A percentile compares a stretch with the other conserved stretches of the same genome.
Conservation (phyloP, 202 grass and related monocot species). For the Schoenoplectus triqueter region DNA sequence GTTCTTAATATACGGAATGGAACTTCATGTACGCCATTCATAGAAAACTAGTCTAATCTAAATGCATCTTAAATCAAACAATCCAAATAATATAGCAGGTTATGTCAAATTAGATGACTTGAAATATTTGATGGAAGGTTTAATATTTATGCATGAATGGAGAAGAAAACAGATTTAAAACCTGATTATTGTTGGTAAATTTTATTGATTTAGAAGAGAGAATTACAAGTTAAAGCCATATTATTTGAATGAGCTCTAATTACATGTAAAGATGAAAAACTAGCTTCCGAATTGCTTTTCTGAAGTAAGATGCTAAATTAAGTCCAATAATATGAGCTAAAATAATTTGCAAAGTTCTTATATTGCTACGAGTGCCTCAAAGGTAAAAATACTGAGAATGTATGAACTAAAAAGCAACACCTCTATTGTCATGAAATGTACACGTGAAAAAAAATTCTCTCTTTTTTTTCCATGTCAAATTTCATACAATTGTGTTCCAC, state of each 20-base stretch:
- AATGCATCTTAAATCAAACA: not conserved
- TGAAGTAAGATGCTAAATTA: not conserved
- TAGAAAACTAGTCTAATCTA: not conserved
- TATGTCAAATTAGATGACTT: not conserved
- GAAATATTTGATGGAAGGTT: not conserved
- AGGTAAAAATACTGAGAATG: not conserved
- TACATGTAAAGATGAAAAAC: not conserved
- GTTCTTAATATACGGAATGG: not conserved
- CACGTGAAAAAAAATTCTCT: not conserved
- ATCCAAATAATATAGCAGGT: not conserved
- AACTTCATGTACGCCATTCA: not conserved
- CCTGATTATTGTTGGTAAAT: not conserved
- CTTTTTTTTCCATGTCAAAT: conserved; percentile 12
- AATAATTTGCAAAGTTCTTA: not conserved
- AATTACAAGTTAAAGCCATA: conserved; percentile 1
- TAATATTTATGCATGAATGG: conserved; percentile 1
- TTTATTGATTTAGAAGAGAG: conserved; percentile 2
- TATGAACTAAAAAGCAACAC: not conserved
- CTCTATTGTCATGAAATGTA: not conserved
- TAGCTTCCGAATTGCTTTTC: not conserved
- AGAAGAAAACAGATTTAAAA: not conserved
- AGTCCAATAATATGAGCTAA: not conserved
- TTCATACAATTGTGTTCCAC: not conserved
- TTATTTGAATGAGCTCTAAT: not conserved
- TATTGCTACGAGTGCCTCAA: not conserved